Evolutionary conservation across 2,329 filamentous ascomycete genomes (phyloP), one percentile per base, ranked within the genome.

Genomic region (Aspergillus carbonarius): DNA sequence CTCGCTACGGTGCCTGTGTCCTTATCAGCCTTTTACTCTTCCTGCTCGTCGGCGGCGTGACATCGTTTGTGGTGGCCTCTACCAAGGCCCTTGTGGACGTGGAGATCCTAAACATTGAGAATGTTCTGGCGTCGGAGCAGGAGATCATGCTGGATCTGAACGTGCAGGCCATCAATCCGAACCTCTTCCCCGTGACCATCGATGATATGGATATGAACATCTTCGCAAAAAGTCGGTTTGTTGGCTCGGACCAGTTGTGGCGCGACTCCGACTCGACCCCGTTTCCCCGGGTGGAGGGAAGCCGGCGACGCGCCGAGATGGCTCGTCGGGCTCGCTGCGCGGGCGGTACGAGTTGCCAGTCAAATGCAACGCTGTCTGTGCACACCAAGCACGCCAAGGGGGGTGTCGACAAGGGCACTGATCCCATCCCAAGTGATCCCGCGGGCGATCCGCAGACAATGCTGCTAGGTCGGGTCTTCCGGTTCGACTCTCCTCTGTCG

Each of bases 141-240:
- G 93, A 98, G 72, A 83, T 99, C 42, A 96, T 99, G 86, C 85
- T 98, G 68, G 93, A 99, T 74, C 79, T 99, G 50, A 86, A 91
- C 18, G 91, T 99, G 60, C 86, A 86, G 65, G 95, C 93, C 0
- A 83, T 93, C 67, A 99, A 99, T 72, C 93, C 93, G 1, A 99
- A 98, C 67, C 87, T 97, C 40, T 89, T 98, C 39, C 87, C 92
- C 1, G 89, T 99, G 42, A 89, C 89, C 2, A 86, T 99, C 37
- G 88, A 90, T 63, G 88, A 93, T 48, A 89, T 96, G 70, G 92
- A 98, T 72, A 82, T 98, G 58, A 92, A 96, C 69, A 85, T 99
- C 32, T 98, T 98, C 75, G 95, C 95, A 30, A 96, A 96, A 76
- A 97, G 92, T 60, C 91, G 90, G 60, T 90, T 93, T 71, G 90